Base-by-base conservation (phyloP, 1,139 yeast species). In the Candida sp. region DNA sequence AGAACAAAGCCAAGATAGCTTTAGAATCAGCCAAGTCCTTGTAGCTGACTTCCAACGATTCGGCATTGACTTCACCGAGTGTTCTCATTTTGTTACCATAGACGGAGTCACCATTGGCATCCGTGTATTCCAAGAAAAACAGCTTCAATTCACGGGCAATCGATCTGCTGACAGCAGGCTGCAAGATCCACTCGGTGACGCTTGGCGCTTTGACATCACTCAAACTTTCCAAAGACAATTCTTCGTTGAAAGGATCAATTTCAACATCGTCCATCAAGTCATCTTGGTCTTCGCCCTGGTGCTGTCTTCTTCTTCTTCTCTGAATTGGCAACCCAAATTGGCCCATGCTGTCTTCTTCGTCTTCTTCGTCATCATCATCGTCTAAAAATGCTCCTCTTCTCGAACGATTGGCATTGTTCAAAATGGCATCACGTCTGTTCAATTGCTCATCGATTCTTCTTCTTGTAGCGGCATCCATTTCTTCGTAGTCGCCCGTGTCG, bases 41-140 rank as follows among this genome's bases (percentile, higher is more conserved):
- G 68, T 90, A 94, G 38, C 89, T 88, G 12, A 96, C 96, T 59
- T 92, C 97, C 59, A 96, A 78, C 37, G 96, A 86, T 70, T 96
- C 99, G 53, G 96, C 83, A 70, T 96, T 96, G 61, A 89, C 81
- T 69, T 92, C 98, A 78, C 99, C 99, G 55, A 96, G 80, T 0
- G 94, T 85, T 66, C 96, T 81, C 66, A 96, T 93, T 62, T 97
- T 83, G 9, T 96, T 89, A 72, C 99, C 99, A 68, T 96, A 96
- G 4, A 94, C 98, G 3, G 98, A 92, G 56, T 90, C 82, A 59
- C 98, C 99, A 55, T 89, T 85, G 42, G 87, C 94, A 68, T 94
- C 98, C 3, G 98, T 93, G 65, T 86, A 94, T 72, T 94, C 98
- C 51, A 93, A 80, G 56, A 96, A 74, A 66, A 96, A 96, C 5